Evolutionary conservation across 768 basidiomycete species (phyloP).

Genomic region (Mycena capillaripes): DNA sequence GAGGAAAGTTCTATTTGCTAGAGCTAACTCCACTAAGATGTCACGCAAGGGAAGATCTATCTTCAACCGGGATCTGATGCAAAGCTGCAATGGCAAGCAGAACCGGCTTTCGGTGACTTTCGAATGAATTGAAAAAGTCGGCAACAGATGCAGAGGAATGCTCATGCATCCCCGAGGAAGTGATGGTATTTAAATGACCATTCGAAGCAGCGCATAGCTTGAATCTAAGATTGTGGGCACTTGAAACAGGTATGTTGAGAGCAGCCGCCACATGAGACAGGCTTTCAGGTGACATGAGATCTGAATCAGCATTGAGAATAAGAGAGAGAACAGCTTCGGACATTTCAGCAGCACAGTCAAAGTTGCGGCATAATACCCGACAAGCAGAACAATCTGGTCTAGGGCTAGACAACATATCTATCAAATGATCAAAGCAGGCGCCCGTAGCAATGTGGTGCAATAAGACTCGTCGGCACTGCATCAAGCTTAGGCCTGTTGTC

Average conservation of each 20-base stretch:
- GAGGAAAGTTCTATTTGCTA: slow-evolving; percentile 26
- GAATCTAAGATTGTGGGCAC: neutral
- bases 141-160: no score
- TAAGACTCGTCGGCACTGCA: no score
- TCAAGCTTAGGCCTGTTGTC: neutral
- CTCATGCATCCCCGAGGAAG: no score
- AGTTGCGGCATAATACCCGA: neutral
- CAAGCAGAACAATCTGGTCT: neutral
- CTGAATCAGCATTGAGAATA: neutral
- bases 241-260: neutral
- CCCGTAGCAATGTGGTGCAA: neutral
- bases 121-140: slow-evolving; percentile 1
- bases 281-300: neutral
- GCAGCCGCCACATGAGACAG: neutral
- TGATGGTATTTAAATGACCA: neutral
- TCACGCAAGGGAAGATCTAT: no score
- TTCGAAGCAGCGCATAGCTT: neutral
- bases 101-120: no score
- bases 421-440: neutral
- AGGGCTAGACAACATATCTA: neutral
- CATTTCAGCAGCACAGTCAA: slow-evolving; percentile 1
- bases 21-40: no score
- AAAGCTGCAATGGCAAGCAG: no score
- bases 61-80: no score
- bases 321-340: neutral